Base-by-base conservation (phyloP, 768 basidiomycete genomes). In the Lactifluus subvellereus region DNA sequence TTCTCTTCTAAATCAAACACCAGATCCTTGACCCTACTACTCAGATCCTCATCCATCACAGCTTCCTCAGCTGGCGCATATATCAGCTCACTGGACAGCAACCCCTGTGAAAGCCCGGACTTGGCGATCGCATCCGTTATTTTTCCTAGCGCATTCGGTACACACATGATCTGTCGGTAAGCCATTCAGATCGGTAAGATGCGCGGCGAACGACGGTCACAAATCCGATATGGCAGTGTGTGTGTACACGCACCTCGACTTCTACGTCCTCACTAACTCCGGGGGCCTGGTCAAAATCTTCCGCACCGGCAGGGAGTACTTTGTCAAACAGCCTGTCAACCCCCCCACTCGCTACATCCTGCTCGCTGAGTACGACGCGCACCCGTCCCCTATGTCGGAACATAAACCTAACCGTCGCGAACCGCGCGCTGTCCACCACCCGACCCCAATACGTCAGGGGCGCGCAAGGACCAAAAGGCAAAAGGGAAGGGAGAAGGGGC, bases 41-140 rank as follows among this genome's bases (percentile, higher is more conserved):
- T 49, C n/a, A 42, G 60, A 69, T 58, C 67, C 30, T 61, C 60
- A 59, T 68, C 48, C 3, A 5, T 48, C 47, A 49, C 55, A 71
- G 73, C 64, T 55, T 71, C 22, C 42, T 72, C 55, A 67, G 72
- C 56, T 52, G 66, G 51, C 14, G 53, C 51, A 10, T 66, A 68
- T 45, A 61, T 32, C 27, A 67, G 60, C 51, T 67, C 67, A 54
- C 61, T 63, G 58, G 53, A 59, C 27, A 62, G 33, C 49, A 67
- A 66, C 32, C 62, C 67, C 22, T 57, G 57, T 13, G 61, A 43
- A 38, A 62, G 32, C 30, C 53, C 60, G 33, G 60, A 48, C 30
- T 59, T 57, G 33, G 52, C 22, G 22, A 63, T 55, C 32, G 48
- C 61, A 33, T 60, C 38, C 18, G 59, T 64, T n/a, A 68, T 45